Evolutionary conservation across 176 grass and related monocot genomes (phyloP).

Genomic region (Paspalum notatum): DNA sequence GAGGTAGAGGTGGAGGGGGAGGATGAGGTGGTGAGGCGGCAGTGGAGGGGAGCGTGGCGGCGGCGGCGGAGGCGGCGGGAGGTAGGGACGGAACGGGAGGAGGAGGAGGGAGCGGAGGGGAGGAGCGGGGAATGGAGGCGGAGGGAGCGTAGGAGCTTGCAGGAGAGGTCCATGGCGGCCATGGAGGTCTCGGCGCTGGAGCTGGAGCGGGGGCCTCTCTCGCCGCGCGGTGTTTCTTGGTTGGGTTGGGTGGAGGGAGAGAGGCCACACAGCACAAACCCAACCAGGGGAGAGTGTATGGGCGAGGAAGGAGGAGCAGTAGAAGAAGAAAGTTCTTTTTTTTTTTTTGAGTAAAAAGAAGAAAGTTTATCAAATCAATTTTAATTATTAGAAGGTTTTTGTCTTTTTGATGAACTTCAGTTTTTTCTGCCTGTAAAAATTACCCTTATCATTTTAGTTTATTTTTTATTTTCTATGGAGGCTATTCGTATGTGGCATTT

Average conservation of each 20-base stretch:
- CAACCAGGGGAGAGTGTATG: background rate
- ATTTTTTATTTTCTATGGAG: background rate
- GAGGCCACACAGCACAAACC: constrained; percentile 45
- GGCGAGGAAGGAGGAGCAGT: constrained; percentile 30
- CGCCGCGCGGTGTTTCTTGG: background rate
- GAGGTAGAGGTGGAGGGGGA: constrained; percentile 39
- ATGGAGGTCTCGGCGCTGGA: constrained; percentile 20
- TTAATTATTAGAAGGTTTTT: background rate
- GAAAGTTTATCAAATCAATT: background rate
- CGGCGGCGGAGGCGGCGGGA: constrained; percentile 40
- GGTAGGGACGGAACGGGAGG: constrained; percentile 3
- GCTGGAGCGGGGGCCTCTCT: background rate
- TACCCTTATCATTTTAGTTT: background rate
- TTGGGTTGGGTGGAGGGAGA: constrained; percentile 39
- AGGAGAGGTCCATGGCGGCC: constrained; percentile 65
- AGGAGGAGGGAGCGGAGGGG: background rate
- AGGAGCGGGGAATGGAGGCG: constrained; percentile 28
- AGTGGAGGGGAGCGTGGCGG: constrained; percentile 32
- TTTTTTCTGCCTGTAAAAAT: background rate
- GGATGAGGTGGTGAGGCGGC: constrained; percentile 54
- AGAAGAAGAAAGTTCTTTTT: constrained; percentile 21
- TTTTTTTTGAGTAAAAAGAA: no score
- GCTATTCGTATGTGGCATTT: no score
- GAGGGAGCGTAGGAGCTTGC: constrained; percentile 58
- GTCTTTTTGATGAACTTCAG: background rate